These are phyloP conservation scores for Globisporangium echinulatum DNA, from an alignment of 352 stramenopile genomes.

Conservation along the genomic window DNA sequence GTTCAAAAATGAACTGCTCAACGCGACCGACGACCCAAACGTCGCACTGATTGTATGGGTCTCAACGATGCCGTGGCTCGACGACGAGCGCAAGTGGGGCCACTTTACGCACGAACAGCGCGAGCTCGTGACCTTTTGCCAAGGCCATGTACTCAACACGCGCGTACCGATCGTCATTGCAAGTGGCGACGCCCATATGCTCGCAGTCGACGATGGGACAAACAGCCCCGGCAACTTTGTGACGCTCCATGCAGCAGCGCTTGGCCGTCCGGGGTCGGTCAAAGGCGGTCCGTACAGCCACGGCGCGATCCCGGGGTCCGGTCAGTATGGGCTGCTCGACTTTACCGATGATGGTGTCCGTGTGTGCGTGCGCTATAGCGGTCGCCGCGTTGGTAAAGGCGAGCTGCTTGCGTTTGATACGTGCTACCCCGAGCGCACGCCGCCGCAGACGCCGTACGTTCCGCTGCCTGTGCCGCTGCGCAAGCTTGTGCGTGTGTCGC, in stretches of 20 bases:
- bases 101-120: conserved; percentile 75
- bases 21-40: conserved; percentile 38
- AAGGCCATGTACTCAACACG: conserved; percentile 51
- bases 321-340: conserved; percentile 79
- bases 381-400: conserved; percentile 48
- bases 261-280: conserved; percentile 72
- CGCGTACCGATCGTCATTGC: conserved; percentile 77
- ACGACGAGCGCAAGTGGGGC: conserved; percentile 85
- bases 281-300: conserved; percentile 88
- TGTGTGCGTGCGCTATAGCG: conserved; percentile 67
- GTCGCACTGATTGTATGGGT: conserved; percentile 81
- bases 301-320: conserved; percentile 66
- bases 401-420: conserved; percentile 71
- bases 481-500: conserved; percentile 41
- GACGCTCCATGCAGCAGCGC: conserved; percentile 71
- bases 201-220: conserved; percentile 77
- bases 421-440: conserved; percentile 63
- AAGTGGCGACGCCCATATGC: conserved; percentile 86
- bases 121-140: conserved; percentile 73
- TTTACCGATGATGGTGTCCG: conserved; percentile 62
- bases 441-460: conserved; percentile 43
- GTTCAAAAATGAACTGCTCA: conserved; percentile 79
- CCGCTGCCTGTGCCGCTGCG: conserved; percentile 55
- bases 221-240: conserved; percentile 72
- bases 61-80: conserved; percentile 85